Base-by-base conservation (phyloP, 2,329 filamentous ascomycete genomes). In the Alternaria sp. region DNA sequence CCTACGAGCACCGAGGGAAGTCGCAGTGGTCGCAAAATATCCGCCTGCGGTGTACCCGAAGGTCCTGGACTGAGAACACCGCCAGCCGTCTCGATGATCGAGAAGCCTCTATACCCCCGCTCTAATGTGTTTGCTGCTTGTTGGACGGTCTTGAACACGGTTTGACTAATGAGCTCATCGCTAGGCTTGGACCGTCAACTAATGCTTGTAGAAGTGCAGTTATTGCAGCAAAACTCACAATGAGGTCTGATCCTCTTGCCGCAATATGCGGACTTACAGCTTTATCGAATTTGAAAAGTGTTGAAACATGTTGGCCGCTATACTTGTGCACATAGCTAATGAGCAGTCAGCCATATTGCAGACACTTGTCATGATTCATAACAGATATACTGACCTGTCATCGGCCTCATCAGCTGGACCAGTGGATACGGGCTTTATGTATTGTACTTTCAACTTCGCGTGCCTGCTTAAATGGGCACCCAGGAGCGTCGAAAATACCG, bases 401-500 rank as follows among this genome's bases (percentile, higher is more conserved):
- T 95, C 92, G 16, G 90, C 89, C 57, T 94, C 91, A 27, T 86
- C 80, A 10, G 81, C 73, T 8, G 90, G 85, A 0, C 92, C 93
- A 0, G 92, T 95, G 2, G 92, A 94, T 2, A 96, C 89, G 0
- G 92, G 92, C 76, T 96, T 96, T 56, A 96, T 75, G 75, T 92
- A 96, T 11, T 85, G 83, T 1, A 89, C 84, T 20, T 80, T 78
- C 46, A 68, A 77, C 66, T 59, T 69, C 6, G 10, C 20, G 20
- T 25, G 20, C 18, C 20, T 43, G 40, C 40, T 43, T 25, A 76
- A 84, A 9, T 89, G 85, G 63, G 86, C 88, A 75, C 88, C 90
- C 4, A 96, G 82, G 12, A 93, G 79, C 0, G 91, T 93, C 2
- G 90, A 90, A 59, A 93, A 85, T 32, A 96, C 87, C 0, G 92